These are phyloP conservation scores for Psilocybe mexicana DNA, from an alignment of 1,284 basidiomycete species.

Conservation along the genomic window DNA sequence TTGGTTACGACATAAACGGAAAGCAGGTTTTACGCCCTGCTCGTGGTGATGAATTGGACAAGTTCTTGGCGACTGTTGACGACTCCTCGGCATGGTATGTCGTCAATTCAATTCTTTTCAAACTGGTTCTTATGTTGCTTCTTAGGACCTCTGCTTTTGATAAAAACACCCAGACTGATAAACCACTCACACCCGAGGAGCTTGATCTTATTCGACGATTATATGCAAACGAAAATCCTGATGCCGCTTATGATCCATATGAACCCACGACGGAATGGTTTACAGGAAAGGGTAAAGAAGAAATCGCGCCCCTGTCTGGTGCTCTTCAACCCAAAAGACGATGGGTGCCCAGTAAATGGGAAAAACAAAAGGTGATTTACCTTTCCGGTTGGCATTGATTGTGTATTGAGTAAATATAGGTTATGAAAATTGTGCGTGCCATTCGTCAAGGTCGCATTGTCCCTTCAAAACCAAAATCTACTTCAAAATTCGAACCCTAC, in stretches of 20 bases:
- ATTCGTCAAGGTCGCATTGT: conserved; percentile 95
- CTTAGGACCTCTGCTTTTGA: conserved; percentile 91
- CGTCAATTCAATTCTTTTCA: neutral
- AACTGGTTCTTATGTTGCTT: neutral
- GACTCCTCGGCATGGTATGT: conserved; percentile 85
- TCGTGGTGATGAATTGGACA: conserved; percentile 95
- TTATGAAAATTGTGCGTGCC: conserved; percentile 99
- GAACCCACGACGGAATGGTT: conserved; percentile 96
- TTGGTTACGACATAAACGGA: conserved; percentile 96
- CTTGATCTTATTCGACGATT: conserved; percentile 93
- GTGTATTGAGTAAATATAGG: conserved; percentile 43
- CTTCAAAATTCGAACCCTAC: conserved; percentile 80
- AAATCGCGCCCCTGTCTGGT: conserved; percentile 88
- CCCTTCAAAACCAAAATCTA: conserved; percentile 82
- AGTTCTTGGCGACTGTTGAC: conserved; percentile 93
- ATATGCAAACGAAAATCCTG: conserved; percentile 90
- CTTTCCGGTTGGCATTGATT: neutral
- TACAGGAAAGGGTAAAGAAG: conserved; percentile 93
- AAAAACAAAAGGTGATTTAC: conserved; percentile 88
- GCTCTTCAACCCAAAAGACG: conserved; percentile 96
- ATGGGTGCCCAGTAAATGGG: conserved; percentile 99
- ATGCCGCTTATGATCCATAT: conserved; percentile 88
- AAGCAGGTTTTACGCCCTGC: conserved; percentile 94
- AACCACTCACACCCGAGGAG: conserved; percentile 88
- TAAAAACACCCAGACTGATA: conserved; percentile 85